Conservation (phyloP, 768 basidiomycete species). For the Boletus rubescentipes region DNA sequence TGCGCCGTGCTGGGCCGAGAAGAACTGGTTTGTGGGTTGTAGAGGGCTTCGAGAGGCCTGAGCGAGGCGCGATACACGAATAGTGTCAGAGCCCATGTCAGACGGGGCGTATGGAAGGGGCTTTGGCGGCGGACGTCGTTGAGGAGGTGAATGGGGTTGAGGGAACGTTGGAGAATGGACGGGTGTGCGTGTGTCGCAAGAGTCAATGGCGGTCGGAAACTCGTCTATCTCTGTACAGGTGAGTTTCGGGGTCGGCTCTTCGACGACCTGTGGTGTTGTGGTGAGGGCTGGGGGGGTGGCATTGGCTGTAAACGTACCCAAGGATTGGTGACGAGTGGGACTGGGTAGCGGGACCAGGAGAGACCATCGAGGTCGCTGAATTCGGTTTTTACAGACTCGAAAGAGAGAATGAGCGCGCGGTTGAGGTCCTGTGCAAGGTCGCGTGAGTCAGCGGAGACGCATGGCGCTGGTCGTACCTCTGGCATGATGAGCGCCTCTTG, state of each 20-base stretch:
- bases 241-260: constrained; percentile 33
- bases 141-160: background rate
- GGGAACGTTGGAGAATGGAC: constrained; percentile 8
- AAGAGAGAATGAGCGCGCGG: constrained; percentile 38
- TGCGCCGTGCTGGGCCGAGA: constrained; percentile 2
- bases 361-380: constrained; percentile 62
- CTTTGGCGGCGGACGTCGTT: background rate
- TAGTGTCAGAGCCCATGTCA: constrained; percentile 40
- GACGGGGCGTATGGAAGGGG: constrained; percentile 32
- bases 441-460: constrained; percentile 5
- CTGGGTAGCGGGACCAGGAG: constrained; percentile 45
- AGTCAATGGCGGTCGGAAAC: constrained; percentile 10
- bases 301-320: constrained; percentile 19
- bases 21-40: constrained; percentile 27
- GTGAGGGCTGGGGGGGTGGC: background rate
- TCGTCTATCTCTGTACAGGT: constrained; percentile 20
- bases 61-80: constrained; percentile 34
- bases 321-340: constrained; percentile 27
- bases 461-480: constrained; percentile 39
- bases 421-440: constrained; percentile 28
- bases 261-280: constrained; percentile 13
- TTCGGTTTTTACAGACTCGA: constrained; percentile 56
- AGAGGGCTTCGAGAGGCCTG: constrained; percentile 24
- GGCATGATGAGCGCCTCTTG: constrained; percentile 57
- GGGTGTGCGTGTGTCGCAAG: constrained; percentile 4